Base-by-base conservation (phyloP, 2,329 filamentous ascomycete species). In the Clarireedia sp. region DNA sequence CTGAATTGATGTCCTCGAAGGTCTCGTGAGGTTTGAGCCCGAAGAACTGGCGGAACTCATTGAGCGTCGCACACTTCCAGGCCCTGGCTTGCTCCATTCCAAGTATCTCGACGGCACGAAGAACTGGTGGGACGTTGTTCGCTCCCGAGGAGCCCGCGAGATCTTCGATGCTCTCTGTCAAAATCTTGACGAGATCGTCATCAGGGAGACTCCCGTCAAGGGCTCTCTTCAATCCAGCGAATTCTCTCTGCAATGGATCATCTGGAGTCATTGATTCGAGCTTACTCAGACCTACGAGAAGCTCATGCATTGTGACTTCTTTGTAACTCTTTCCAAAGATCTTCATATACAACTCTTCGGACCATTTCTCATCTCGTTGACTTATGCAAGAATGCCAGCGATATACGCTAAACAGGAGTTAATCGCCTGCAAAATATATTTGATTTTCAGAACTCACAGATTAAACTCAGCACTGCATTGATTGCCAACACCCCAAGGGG, bases 381-480 rank as follows among this genome's bases (percentile, higher is more conserved):
- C 77, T 78, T 62, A 92, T 88, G 63, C 84, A 83, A 4, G 87
- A 88, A 72, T 94, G 89, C 88, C 89, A 94, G 58, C 89, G 79
- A 68, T 95, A 95, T 60, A 87, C 85, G 6, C 54, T 56, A 26
- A 12, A 21, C 3, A 19, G 37, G 0, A 16, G 8, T 53, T 16
- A 53, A 44, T 44, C 9, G 14, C 4, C 16, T 24, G 1, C 7
- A 14, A 12, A 10, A 26, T 24, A 12, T 9, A 2, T 23, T 23
- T n/a, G 12, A 7, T 8, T n/a, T 9, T 21, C 10, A 38, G 9
- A 4, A 29, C 49, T 47, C 29, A 44, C 38, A 95, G 77, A 67
- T 94, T 94, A 75, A 95, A 95, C 72, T 95, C 90, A 8, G 86
- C 87, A 0, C 87, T 90, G 8, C 91, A 87, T 62, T 87, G 83